Evolutionary conservation across 148 eudicot species (phyloP).

Genomic region (Suaeda aralocaspica): DNA sequence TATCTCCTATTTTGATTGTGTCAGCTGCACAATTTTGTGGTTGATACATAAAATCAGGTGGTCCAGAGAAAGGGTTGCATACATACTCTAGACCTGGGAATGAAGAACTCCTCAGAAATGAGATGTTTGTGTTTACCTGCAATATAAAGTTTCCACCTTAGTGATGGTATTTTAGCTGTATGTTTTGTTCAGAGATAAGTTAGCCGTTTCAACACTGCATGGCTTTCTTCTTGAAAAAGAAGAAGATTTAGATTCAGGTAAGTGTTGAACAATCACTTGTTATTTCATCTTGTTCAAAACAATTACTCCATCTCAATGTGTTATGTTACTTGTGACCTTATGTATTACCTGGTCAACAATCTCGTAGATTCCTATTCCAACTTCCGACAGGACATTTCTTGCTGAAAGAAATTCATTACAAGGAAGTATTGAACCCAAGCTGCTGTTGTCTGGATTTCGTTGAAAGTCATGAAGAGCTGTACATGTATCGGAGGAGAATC

Average conservation of each 20-base stretch:
- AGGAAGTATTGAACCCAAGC: constrained; percentile 73
- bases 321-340: no score
- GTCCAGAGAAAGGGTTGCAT: constrained; percentile 85
- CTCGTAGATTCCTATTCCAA: constrained; percentile 44
- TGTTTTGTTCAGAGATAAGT: neutral
- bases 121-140: constrained; percentile 63
- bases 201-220: neutral
- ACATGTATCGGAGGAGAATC: constrained; percentile 65
- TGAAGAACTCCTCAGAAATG: constrained; percentile 28
- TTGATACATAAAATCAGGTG: constrained; percentile 50
- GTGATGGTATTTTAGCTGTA: neutral
- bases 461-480: constrained; percentile 59
- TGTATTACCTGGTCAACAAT: constrained; percentile 40
- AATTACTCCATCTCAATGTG: neutral
- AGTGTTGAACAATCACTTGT: neutral
- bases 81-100: constrained; percentile 38
- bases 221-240: neutral
- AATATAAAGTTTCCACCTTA: neutral
- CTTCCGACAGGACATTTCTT: constrained; percentile 39
- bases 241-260: no score
- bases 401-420: constrained; percentile 62
- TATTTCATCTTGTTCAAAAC: neutral
- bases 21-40: constrained; percentile 52
- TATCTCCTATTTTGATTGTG: constrained; percentile 53
- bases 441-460: constrained; percentile 59